Base-by-base conservation (phyloP, 495 filamentous ascomycete genomes). In the Haplographium delicatum region DNA sequence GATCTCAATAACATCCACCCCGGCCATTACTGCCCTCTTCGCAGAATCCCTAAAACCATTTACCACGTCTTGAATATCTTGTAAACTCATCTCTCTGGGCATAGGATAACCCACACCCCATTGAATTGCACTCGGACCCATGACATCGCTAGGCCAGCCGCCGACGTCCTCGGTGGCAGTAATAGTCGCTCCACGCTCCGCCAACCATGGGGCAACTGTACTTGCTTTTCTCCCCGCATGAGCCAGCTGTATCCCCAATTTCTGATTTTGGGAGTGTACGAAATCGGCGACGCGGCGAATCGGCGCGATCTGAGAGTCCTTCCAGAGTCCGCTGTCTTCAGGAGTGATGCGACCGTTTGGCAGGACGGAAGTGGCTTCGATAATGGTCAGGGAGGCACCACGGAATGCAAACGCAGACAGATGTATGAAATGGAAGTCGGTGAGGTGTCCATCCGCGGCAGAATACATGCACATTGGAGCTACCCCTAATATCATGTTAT, bases 161-260 rank as follows among this genome's bases (percentile, higher is more conserved):
- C 74, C 73, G 13, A 76, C 77, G n/a, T 73, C 66, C 44, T 72
- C 66, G 7, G 71, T 67, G 0, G 76, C 69, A 9, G 72, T 72
- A 8, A 79, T 60, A 24, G 68, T 67, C 40, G 54, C 58, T 22
- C 53, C 53, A 0, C 62, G 39, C 26, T 54, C 48, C 4, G 61
- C 66, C 13, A 83, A 39, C 83, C 82, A 89, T 0, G 84, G 84
- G 0, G 81, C 71, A 1, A 80, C 60, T 0, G 73, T 80, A 56
- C 78, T 82, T 1, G 78, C 84, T 65, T 91, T 91, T 35, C 86
- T 74, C 11, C 86, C 86, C 18, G 85, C 84, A 59, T 91, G 86
- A 3, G 69, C 81, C 9, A 91, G 73, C 65, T 91, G 86, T 53
- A 91, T 81, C 11, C 76, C 84, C 28, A 83, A 65, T 60, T 86